Conservation (phyloP, 2,329 filamentous ascomycete genomes). For the Ceratocystiopsis sp. region DNA sequence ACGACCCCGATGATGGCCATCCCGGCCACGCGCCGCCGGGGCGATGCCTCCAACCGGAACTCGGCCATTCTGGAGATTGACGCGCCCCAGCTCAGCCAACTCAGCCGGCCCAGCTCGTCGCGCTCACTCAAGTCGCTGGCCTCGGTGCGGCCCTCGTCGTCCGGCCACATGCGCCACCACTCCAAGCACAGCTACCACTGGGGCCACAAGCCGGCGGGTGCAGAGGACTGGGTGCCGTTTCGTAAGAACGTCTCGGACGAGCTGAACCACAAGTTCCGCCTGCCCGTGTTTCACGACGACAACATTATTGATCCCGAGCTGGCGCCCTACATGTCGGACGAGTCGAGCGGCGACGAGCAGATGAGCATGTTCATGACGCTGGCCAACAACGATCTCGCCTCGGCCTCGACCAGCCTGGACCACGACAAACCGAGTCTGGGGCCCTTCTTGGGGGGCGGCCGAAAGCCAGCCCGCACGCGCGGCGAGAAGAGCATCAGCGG, state of each 20-base stretch:
- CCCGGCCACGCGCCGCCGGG: slow-evolving; percentile 45
- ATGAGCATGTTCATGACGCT: slow-evolving; percentile 68
- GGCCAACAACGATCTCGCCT: slow-evolving; percentile 46
- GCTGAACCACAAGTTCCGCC: slow-evolving; percentile 42
- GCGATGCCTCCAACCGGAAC: slow-evolving; percentile 58
- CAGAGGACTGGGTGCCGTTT: slow-evolving; percentile 77
- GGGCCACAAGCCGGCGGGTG: slow-evolving; percentile 48
- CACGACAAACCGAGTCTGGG: slow-evolving; percentile 59
- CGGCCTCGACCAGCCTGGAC: slow-evolving; percentile 50
- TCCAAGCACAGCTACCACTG: slow-evolving; percentile 75
- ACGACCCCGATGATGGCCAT: slow-evolving; percentile 58
- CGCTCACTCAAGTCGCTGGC: slow-evolving; percentile 67
- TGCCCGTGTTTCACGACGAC: slow-evolving; percentile 93
- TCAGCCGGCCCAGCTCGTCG: slow-evolving; percentile 85
- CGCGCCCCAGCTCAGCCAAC: slow-evolving; percentile 58
- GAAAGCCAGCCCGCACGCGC: slow-evolving; percentile 52
- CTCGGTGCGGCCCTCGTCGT: slow-evolving; percentile 55
- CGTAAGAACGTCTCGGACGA: slow-evolving; percentile 56
- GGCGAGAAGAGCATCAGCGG: slow-evolving; percentile 63
- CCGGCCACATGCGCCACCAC: slow-evolving; percentile 65
- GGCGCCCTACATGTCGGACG: slow-evolving; percentile 89
- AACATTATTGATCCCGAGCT: slow-evolving; percentile 97
- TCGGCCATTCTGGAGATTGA: slow-evolving; percentile 87
- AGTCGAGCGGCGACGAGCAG: slow-evolving; percentile 83
- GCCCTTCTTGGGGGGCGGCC: slow-evolving; percentile 52